phyloP scores from a whole-genome alignment of 768 basidiomycete species.

The Lentinula boryana region DNA sequence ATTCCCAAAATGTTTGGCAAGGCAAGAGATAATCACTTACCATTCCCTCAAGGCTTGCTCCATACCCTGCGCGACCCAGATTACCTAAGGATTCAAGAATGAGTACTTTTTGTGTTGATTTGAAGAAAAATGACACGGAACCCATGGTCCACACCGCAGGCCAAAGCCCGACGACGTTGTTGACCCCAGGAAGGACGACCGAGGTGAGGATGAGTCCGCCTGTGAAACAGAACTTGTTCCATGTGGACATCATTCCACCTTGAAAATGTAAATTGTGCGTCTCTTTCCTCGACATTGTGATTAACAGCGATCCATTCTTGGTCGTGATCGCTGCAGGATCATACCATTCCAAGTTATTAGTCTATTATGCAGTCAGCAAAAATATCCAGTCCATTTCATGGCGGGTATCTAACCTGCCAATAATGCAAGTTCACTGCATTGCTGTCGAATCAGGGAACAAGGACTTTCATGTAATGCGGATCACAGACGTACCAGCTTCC shows the following conservation, averaged over 20 bases:
- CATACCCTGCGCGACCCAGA: conserved; percentile 78
- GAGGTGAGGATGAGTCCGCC: conserved; percentile 73
- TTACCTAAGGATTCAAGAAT: background rate
- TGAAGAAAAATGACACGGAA: background rate
- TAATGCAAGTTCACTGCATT: conserved; percentile 61
- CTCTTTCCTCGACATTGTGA: conserved; percentile 61
- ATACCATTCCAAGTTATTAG: conserved; percentile 85
- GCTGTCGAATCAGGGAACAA: background rate
- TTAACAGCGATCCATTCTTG: conserved; percentile 62
- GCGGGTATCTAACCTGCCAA: conserved; percentile 42
- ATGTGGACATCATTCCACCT: conserved; percentile 54
- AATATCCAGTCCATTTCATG: background rate
- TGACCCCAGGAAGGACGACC: conserved; percentile 63
- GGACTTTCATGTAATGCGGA: background rate
- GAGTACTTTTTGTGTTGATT: background rate
- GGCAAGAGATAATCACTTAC: conserved; percentile 1
- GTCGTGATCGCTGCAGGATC: conserved; percentile 78
- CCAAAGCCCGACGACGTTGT: conserved; percentile 66
- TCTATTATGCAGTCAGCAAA: conserved; percentile 26
- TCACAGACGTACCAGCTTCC: conserved; percentile 46
- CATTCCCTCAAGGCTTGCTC: conserved; percentile 74
- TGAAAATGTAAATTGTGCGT: conserved; percentile 71
- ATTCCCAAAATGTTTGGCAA: background rate
- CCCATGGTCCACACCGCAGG: background rate
- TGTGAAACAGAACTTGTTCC: conserved; percentile 96